phyloP scores from a whole-genome alignment of 345 rosid genomes.

The Pelargonium nanum region DNA sequence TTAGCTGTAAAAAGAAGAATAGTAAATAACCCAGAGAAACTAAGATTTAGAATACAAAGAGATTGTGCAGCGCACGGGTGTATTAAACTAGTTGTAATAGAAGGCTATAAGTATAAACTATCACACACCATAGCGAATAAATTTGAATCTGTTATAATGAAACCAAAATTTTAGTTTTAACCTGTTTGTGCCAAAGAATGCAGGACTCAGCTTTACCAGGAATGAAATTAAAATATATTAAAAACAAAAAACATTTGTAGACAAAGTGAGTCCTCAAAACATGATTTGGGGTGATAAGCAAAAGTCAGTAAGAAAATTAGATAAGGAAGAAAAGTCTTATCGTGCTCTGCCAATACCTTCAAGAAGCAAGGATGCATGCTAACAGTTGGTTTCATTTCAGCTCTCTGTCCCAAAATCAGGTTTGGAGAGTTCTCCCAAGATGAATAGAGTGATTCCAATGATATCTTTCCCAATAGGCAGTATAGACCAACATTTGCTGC shows the following conservation, averaged over 20 bases:
- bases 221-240: too few relatives aligned
- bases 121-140: neutral
- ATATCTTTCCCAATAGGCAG: slow-evolving; percentile 72
- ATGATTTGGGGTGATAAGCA: too few relatives aligned
- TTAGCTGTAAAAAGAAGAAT: slow-evolving; percentile 42
- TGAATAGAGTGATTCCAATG: slow-evolving; percentile 52
- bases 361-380: slow-evolving; percentile 68
- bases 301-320: neutral
- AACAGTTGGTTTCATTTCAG: slow-evolving; percentile 52
- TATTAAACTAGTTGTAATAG: neutral
- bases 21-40: slow-evolving; percentile 8
- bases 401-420: slow-evolving; percentile 75
- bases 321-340: neutral
- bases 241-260: too few relatives aligned
- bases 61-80: neutral
- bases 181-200: neutral
- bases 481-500: slow-evolving; percentile 77
- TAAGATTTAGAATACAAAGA: neutral
- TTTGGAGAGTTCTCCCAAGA: slow-evolving; percentile 78
- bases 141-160: neutral
- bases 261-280: neutral
- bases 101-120: neutral
- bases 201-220: neutral
- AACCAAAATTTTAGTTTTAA: neutral
- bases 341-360: slow-evolving; percentile 42